These are phyloP conservation scores for Olyra latifolia DNA, from an alignment of 176 grass and related monocot genomes.

Conservation along the genomic window DNA sequence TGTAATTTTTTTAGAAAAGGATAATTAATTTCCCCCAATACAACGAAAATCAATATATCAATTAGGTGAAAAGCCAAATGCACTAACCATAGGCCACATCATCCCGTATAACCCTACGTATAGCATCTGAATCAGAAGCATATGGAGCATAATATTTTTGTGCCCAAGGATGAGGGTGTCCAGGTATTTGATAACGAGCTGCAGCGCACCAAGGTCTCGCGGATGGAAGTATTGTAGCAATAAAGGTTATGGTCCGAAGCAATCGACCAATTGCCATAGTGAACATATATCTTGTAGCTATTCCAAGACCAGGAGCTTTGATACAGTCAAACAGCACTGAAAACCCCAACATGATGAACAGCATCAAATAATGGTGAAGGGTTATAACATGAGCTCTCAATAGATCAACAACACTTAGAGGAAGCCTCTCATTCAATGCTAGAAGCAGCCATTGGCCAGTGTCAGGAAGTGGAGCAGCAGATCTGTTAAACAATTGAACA, in stretches of 20 bases:
- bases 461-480: conserved; percentile 72
- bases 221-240: conserved; percentile 80
- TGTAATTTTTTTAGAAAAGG: background rate
- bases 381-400: conserved; percentile 79
- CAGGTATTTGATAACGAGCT: conserved; percentile 62
- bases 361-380: conserved; percentile 91
- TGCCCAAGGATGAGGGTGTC: conserved; percentile 84
- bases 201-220: conserved; percentile 74
- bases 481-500: conserved; percentile 38
- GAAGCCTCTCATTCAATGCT: conserved; percentile 77
- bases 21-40: conserved; percentile 1
- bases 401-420: conserved; percentile 55
- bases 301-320: conserved; percentile 76
- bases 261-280: conserved; percentile 78
- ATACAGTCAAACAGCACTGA: conserved; percentile 73
- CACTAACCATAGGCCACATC: conserved; percentile 75
- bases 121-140: conserved; percentile 62
- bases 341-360: conserved; percentile 86
- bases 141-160: conserved; percentile 88
- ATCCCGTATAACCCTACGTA: conserved; percentile 55
- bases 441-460: conserved; percentile 85
- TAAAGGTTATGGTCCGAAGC: conserved; percentile 65
- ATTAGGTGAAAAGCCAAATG: conserved; percentile 22
- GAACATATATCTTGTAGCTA: conserved; percentile 82
- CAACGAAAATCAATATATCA: background rate